phyloP scores from a whole-genome alignment of 75 land plant species.

The Selaginella tamariscina region DNA sequence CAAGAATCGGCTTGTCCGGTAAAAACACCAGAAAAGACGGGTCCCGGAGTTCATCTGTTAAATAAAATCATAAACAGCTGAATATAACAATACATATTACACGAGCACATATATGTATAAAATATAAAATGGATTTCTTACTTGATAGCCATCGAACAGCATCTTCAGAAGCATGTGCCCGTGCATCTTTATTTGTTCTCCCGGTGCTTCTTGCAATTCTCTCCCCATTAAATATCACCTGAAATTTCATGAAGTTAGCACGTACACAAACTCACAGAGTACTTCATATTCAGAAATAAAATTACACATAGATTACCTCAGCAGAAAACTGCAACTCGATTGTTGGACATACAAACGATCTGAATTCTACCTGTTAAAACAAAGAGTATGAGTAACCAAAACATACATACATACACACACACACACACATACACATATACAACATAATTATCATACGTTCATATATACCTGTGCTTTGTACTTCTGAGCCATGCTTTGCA shows the following conservation, averaged over 20 bases:
- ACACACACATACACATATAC: neutral
- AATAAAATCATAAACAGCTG: neutral
- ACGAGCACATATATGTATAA: no score
- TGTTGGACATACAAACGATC: conserved; percentile 33
- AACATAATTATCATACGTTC: neutral
- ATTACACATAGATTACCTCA: conserved; percentile 32
- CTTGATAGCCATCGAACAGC: conserved; percentile 60
- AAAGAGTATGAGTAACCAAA: neutral
- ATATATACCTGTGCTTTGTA: conserved; percentile 40
- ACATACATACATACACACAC: neutral
- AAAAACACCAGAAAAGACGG: neutral
- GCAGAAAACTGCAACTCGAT: conserved; percentile 47
- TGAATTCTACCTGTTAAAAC: conserved; percentile 48
- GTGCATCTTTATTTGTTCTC: conserved; percentile 68
- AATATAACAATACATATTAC: no score
- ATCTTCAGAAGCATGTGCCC: conserved; percentile 66
- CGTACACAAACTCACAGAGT: no score
- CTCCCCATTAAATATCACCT: conserved; percentile 71
- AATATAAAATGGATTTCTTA: conserved; percentile 13
- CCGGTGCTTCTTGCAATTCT: conserved; percentile 72
- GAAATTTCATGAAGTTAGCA: neutral
- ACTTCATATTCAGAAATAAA: neutral
- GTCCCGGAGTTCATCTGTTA: neutral
- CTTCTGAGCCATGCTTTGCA: conserved; percentile 53
- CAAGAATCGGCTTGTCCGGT: neutral